Base-by-base conservation (phyloP, 306 rosid species). In the Psophocarpus tetragonolobus region DNA sequence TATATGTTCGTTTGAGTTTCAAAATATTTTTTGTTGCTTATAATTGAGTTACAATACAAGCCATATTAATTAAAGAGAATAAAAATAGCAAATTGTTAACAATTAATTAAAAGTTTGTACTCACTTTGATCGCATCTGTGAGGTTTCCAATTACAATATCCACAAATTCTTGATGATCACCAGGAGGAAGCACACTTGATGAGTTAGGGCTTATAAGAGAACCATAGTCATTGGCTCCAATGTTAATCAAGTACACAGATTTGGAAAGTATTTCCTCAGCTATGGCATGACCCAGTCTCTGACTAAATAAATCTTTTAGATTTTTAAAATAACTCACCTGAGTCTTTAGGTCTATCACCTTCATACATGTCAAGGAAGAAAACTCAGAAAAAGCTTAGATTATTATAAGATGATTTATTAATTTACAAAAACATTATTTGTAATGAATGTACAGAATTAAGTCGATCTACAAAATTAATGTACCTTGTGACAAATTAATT, bases 161-260 rank as follows among this genome's bases (percentile, higher is more conserved):
- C 0, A 84, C 79, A 20, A 57, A 86, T 57, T 61, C 57, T 41
- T 39, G 44, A 27, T 29, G 61, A 48, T 74, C 29, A 41, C 78
- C 74, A 0, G 77, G 72, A 2, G 29, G 44, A 61, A 39, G 24
- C 39, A 2, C 20, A 5, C 1, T 1, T 2, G 1, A 12, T 12
- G 68, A 62, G 14, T 63, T 17, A 32, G 45, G 45, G 27, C 35
- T 14, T 3, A 33, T 1, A 33, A 63, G 69, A 33, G 26, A 0
- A 5, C 65, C 8, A 45, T 87, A 86, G 39, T 87, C 91, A 27
- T 87, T 33, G 77, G 44, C 2, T 42, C 90, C 90, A 3, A 82
- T 8, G 50, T 78, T 86, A 15, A 87, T 18, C 30, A 91, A 8
- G 86, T 83, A 82, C 17, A 91, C 89, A 6, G 92, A 85, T 33